Evolutionary conservation across 352 stramenopile species (phyloP), one percentile per base, ranked within the genome.

Genomic region (Albugo candida): DNA sequence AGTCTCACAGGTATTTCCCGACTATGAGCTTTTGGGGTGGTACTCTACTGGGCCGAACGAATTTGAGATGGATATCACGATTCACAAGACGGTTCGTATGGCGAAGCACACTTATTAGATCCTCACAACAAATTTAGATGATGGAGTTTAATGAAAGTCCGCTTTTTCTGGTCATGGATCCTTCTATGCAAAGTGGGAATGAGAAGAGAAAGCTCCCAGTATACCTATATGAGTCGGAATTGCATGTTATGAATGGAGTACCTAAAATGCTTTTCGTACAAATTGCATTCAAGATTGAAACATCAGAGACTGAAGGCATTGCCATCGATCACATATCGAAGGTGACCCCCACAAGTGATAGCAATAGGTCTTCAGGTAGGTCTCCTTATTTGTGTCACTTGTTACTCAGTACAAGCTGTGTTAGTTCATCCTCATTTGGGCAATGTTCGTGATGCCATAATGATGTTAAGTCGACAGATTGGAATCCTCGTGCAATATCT

Each of bases 211-310:
- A 92, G 57, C 66, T 94, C n/a, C 81, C 81, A 20, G 74, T 92
- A 38, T 67, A 63, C 41, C 54, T 93, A 0, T 88, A 82, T 39
- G 81, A 94, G 56, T 87, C 79, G 41, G 78, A 93, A 50, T 53
- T 93, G 42, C 78, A 93, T 41, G 60, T 93, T 52, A 53, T 92
- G 19, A 80, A 91, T 41, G 73, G 77, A 27, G 56, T 72, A 34
- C 81, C 81, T 21, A 92, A 81, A 53, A 92, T 86, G 75, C 68
- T 94, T 38, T 92, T 94, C 49, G 81, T 92, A 20, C 78, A 87
- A 56, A 63, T 78, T 10, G 67, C 75, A 27, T 94, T 88, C 52
- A 87, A 89, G 49, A 72, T 94, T 44, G 70, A 91, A 41, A 91
- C 81, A 40, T 82, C 73, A 1, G 78, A 93, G 57, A 80, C 76